Base-by-base conservation (phyloP, 306 rosid species). In the Malus domestica region DNA sequence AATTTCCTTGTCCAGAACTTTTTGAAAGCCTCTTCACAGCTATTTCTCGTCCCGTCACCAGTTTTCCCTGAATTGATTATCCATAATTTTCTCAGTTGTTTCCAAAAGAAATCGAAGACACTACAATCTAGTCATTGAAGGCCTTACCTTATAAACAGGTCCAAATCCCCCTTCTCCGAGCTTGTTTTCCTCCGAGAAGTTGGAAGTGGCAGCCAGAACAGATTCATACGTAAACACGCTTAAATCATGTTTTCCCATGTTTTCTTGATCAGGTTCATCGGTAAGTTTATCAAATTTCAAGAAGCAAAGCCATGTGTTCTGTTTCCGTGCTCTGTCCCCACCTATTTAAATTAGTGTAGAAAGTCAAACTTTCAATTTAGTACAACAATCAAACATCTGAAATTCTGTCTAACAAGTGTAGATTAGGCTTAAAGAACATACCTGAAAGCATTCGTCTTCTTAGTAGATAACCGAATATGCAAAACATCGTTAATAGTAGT, bases 11-110 rank as follows among this genome's bases (percentile, higher is more conserved):
- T 33, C 58, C 77, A 0, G 68, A 59, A 38, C 27, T 4, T 18
- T n/a, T 69, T 15, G 83, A 83, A 46, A 86, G 89, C 54, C 70
- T 78, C 60, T 86, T 86, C 5, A 86, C 72, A 2, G 85, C 89
- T 33, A 86, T 30, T 57, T 83, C 81, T 68, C 22, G 54, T 0
- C 72, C 78, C 4, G 62, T 23, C 45, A 30, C 13, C 8, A 62
- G 40, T 19, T 63, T 57, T 14, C 87, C 89, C 89, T 83, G 19
- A 22, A 80, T 3, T 4, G 10, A 63, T 12, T 4, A 20, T 16
- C 5, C 49, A 55, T 4, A 71, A 70, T 68, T 25, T 42, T 8
- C 35, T 5, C 3, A 61, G 27, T 61, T 61, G 19, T 61, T 61
- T 12, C 16, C 5, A 61, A 61, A 10, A 25, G 18, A 61, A 25